Evolutionary conservation across 495 filamentous ascomycete genomes (phyloP), one percentile per base, ranked within the genome.

Genomic region (Penicillium alfredii): DNA sequence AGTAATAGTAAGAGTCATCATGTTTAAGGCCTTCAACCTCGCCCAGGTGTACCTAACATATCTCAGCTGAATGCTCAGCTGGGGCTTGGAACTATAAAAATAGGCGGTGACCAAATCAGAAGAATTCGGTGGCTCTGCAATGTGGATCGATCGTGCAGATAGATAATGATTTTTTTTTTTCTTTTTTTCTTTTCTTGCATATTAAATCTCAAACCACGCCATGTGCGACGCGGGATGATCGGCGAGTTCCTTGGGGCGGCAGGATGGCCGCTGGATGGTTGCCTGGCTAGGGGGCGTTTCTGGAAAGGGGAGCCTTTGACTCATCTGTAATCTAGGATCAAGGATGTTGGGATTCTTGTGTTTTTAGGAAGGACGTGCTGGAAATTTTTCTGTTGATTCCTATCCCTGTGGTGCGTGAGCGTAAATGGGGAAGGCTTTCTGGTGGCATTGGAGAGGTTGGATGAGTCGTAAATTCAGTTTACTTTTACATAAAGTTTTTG

Each of bases 161-260:
- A 13, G 27, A 19, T n/a, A 7, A 8, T 25, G 12, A 14, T 27
- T 9, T 6, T 19, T 10, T 16, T 16, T 25, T 16, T 24, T 19
- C 5, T 11, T 19, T 26, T 8, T 9, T 11, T 21, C 6, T 33
- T 35, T 25, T 8, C 6, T 2, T 25, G 14, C 6, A 19, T 26
- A 36, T 25, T 40, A 31, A 37, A 32, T n/a, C n/a, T n/a, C n/a
- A n/a, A n/a, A n/a, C n/a, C n/a, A 51, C 41, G 42, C 51, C 47
- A 55, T 56, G 49, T 56, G 51, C 42, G 30, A 51, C 53, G 29
- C 41, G 54, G 42, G 32, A 41, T 19, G 53, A 57, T 57, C 53
- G 44, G 39, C 51, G 27, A 23, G 48, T 40, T 9, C 49, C 37
- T 53, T 23, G 28, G 15, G 43, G 48, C 44, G 40, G 43, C 49